Conservation (phyloP, 2,329 filamentous ascomycete genomes). For the Pezicula neosporulosa region DNA sequence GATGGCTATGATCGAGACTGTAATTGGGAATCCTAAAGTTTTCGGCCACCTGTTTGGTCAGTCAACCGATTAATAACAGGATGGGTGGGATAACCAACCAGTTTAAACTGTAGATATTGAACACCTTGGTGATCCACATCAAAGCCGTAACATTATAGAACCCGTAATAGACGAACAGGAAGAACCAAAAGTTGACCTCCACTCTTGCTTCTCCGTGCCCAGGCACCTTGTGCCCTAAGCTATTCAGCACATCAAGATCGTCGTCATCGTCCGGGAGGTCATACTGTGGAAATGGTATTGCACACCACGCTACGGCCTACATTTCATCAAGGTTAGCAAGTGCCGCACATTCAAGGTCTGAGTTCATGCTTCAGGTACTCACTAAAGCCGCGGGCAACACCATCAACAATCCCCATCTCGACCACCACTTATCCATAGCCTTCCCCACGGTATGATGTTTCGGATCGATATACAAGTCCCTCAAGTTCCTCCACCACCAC, state of each 20-base stretch:
- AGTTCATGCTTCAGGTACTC: conserved; percentile 29
- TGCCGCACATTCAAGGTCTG: conserved; percentile 2
- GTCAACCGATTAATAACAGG: not conserved
- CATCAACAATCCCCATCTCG: conserved; percentile 56
- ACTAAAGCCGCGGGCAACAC: conserved; percentile 59
- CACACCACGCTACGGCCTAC: conserved; percentile 61
- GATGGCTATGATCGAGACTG: conserved; percentile 56
- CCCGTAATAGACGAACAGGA: conserved; percentile 66
- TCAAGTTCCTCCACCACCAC: conserved; percentile 24
- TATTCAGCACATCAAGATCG: conserved; percentile 24
- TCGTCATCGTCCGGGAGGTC: conserved; percentile 44
- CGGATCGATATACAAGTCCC: conserved; percentile 59
- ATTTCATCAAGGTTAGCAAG: conserved; percentile 1
- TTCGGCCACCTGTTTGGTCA: conserved; percentile 50
- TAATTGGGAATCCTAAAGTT: conserved; percentile 61
- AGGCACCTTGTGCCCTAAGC: conserved; percentile 40
- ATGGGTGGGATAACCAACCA: conserved; percentile 37
- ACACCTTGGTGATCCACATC: conserved; percentile 69
- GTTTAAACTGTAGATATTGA: conserved; percentile 68
- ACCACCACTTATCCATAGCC: conserved; percentile 61
- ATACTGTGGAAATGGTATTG: conserved; percentile 63
- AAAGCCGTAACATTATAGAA: conserved; percentile 66
- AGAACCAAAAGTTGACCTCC: conserved; percentile 69
- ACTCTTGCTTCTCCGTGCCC: conserved; percentile 63
- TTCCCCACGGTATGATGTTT: conserved; percentile 54